Base-by-base conservation (phyloP, 306 rosid genomes). In the Begonia fuchsioides region DNA sequence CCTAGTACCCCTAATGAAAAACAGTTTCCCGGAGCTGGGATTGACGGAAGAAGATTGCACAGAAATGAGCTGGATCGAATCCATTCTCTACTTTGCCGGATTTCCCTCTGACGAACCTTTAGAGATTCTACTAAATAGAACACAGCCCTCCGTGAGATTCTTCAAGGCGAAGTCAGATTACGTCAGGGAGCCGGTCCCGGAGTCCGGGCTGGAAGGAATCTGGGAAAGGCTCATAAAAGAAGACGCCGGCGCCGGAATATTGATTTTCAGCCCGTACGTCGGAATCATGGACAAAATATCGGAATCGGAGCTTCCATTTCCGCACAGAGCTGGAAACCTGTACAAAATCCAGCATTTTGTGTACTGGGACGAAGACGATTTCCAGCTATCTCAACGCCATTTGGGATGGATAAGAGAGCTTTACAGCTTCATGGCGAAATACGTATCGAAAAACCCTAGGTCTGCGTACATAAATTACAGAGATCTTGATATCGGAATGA, bases 101-200 rank as follows among this genome's bases (percentile, higher is more conserved):
- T 67, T 26, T 55, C 68, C 90, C 1, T 67, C 15, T 11, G 66
- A 56, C 0, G 68, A 75, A 0, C 62, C 86, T 1, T 49, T 67
- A 0, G 86, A 79, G 46, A 67, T 77, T 58, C 57, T 83, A 8
- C 80, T 76, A 13, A 10, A 70, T 3, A 69, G 83, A 3, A 78
- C 40, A 47, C 82, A 2, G 6, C 16, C 38, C 14, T 69, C 58
- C 45, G 68, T 63, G 60, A 56, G 55, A 47, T 74, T 47, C 73
- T 76, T 67, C 85, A 83, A 83, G 51, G 88, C 80, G 10, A 83
- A 83, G 55, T 74, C 94, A 39, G 90, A 83, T 56, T 83, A 58
- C 3, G 90, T 79, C 5, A 64, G 56, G 4, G 73, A 69, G 39
- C 56, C 90, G 1, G 74, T 79, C 11, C 72, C 80, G 0, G 76